phyloP scores from a whole-genome alignment of 2,329 filamentous ascomycete genomes.

The Penicillium sp. region DNA sequence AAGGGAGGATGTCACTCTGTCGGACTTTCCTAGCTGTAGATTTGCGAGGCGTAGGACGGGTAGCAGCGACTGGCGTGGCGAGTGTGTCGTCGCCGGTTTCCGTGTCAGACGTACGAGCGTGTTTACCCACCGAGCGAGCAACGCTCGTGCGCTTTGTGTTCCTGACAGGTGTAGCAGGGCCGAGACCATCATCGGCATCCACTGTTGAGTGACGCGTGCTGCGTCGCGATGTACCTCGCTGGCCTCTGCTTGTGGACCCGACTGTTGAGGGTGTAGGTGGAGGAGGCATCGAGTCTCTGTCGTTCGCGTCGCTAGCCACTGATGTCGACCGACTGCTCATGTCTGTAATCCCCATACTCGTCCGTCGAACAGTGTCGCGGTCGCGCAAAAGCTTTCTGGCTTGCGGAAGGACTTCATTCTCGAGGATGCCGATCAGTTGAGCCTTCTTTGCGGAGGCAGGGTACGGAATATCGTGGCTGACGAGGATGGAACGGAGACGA shows the following conservation, averaged over 20 bases:
- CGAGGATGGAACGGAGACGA: conserved; percentile 78
- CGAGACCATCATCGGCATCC: conserved; percentile 28
- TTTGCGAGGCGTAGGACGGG: conserved; percentile 27
- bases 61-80: conserved; percentile 32
- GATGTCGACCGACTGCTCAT: conserved; percentile 59
- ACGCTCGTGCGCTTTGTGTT: conserved; percentile 26
- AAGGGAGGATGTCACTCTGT: conserved; percentile 40
- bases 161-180: conserved; percentile 21
- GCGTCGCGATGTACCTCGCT: conserved; percentile 44
- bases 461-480: conserved; percentile 77
- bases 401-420: conserved; percentile 66
- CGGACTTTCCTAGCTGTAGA: conserved; percentile 46
- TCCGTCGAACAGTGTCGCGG: conserved; percentile 70
- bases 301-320: conserved; percentile 51
- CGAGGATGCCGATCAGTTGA: conserved; percentile 76
- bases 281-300: conserved; percentile 42
- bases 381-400: conserved; percentile 66
- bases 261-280: conserved; percentile 43
- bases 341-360: conserved; percentile 72
- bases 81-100: conserved; percentile 27
- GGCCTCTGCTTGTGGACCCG: conserved; percentile 48
- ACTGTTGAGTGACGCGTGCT: conserved; percentile 41
- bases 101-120: conserved; percentile 25
- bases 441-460: conserved; percentile 84
- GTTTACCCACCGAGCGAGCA: conserved; percentile 30